Conservation (phyloP, 805 yeast species). For the Suhomyces sp. region DNA sequence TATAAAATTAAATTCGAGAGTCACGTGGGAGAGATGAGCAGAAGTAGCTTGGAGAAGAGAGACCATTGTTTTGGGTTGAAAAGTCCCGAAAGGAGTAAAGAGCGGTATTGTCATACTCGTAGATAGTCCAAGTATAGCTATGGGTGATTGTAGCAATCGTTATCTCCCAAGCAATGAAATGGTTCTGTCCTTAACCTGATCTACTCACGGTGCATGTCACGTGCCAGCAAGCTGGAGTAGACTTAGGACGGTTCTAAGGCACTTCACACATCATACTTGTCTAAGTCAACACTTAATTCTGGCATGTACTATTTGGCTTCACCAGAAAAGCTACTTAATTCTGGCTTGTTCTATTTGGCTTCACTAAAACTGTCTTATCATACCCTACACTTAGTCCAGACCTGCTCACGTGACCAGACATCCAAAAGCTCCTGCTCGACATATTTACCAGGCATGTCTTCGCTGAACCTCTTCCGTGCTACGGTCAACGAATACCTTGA, state of each 20-base stretch:
- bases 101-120: not conserved
- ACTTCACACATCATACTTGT: too few species aligned
- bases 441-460: conserved; percentile 11
- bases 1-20: not conserved
- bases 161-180: not conserved
- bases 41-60: not conserved
- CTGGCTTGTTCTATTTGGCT: too few species aligned
- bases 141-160: not conserved
- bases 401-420: not conserved
- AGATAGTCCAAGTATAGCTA: too few species aligned
- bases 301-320: too few species aligned
- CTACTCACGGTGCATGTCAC: not conserved
- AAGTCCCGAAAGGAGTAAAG: not conserved
- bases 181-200: not conserved
- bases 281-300: too few species aligned
- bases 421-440: not conserved
- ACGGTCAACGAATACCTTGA: conserved; percentile 88
- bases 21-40: not conserved
- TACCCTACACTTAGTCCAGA: not conserved
- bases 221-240: not conserved
- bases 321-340: too few species aligned
- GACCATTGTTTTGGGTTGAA: not conserved
- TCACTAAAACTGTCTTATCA: not conserved
- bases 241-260: not conserved
- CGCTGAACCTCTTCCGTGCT: conserved; percentile 47